These are phyloP conservation scores for Candida takata DNA, from an alignment of 805 yeast species.

Conservation along the genomic window DNA sequence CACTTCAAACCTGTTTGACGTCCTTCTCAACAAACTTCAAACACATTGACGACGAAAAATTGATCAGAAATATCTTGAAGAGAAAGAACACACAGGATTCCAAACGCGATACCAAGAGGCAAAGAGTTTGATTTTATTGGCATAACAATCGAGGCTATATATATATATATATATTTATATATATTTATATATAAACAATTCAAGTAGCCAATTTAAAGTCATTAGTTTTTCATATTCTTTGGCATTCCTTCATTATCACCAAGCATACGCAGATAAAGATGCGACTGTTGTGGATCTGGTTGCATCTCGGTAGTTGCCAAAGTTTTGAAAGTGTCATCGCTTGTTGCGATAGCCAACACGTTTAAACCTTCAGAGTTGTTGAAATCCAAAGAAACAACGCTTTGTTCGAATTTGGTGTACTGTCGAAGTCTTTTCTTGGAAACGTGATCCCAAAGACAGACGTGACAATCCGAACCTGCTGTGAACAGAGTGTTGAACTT, in stretches of 20 bases:
- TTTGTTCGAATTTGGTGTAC: conserved; percentile 45
- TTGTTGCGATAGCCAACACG: conserved; percentile 37
- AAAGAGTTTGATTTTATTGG: conserved; percentile 6
- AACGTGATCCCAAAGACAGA: conserved; percentile 85
- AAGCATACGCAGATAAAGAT: conserved; percentile 14
- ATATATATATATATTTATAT: not conserved
- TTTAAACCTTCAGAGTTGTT: conserved; percentile 23
- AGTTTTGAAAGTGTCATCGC: conserved; percentile 44
- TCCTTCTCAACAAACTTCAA: conserved; percentile 27
- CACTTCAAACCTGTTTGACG: conserved; percentile 36
- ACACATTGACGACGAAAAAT: conserved; percentile 51
- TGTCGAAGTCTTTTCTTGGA: conserved; percentile 72
- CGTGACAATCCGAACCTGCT: conserved; percentile 87
- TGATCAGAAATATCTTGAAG: conserved; percentile 52
- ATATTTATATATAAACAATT: conserved; percentile 6
- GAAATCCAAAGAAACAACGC: conserved; percentile 36
- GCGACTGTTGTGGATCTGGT: conserved; percentile 11
- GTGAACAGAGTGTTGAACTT: conserved; percentile 72
- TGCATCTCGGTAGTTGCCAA: conserved; percentile 20
- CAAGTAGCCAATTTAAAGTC: no score
- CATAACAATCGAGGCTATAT: not conserved
- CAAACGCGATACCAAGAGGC: conserved; percentile 25
- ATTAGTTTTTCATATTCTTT: conserved; percentile 1
- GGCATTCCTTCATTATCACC: conserved; percentile 18
- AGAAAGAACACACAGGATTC: conserved; percentile 30